Percentiles rank a stretch among this genome's conserved stretches.
Evolutionary conservation across 768 basidiomycete genomes (phyloP).

Genomic region (Phlebiopsis gigantea): DNA sequence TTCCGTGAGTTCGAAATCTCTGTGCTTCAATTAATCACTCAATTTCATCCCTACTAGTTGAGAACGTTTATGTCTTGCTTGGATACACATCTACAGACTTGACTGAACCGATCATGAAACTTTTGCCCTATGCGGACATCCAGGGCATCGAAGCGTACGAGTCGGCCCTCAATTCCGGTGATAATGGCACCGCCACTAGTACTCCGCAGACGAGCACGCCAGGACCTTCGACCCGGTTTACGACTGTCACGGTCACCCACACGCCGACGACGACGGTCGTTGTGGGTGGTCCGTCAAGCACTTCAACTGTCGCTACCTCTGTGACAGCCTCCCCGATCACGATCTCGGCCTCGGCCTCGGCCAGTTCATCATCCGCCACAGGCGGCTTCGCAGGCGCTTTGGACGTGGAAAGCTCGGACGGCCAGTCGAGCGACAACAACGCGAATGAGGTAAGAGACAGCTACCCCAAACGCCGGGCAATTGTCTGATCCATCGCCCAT

Average conservation of each 20-base stretch:
- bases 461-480: neutral
- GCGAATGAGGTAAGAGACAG: slow-evolving; percentile 3
- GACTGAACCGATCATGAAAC: neutral
- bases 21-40: neutral
- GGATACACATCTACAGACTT: slow-evolving; percentile 5
- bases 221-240: slow-evolving; percentile 1
- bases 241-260: slow-evolving; percentile 8
- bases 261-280: slow-evolving; percentile 10
- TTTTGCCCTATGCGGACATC: slow-evolving; percentile 3
- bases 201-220: neutral
- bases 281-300: neutral
- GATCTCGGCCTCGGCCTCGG: neutral
- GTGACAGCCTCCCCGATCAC: neutral
- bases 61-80: slow-evolving; percentile 6
- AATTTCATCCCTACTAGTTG: neutral
- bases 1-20: slow-evolving; percentile 6
- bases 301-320: neutral
- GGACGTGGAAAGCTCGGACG: neutral
- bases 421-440: slow-evolving; percentile 3
- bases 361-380: neutral
- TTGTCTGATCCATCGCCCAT: neutral
- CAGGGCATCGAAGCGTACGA: neutral
- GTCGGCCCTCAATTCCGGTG: neutral
- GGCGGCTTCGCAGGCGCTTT: slow-evolving; percentile 1
- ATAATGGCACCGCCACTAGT: neutral